Percentiles rank a stretch among this genome's conserved stretches.
phyloP scores from a whole-genome alignment of 2,329 filamentous ascomycete species.

The Epichloe gansuensis region DNA sequence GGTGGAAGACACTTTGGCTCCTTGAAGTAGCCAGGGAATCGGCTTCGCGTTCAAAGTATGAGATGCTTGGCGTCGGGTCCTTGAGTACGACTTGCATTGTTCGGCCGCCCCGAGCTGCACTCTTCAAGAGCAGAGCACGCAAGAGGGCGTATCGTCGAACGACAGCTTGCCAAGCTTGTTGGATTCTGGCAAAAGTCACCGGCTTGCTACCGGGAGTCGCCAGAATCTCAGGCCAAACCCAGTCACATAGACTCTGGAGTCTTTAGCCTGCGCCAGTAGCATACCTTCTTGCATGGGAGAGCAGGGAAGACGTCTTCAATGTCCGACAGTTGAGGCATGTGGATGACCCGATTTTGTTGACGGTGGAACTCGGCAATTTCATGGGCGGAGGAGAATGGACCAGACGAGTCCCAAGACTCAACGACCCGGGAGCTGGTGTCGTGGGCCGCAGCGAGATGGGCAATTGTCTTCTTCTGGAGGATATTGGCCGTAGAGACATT shows the following conservation, averaged over 20 bases:
- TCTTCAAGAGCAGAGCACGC: conserved; percentile 7
- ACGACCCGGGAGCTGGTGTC: too few species aligned
- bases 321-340: neutral
- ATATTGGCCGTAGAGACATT: too few species aligned
- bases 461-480: too few species aligned
- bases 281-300: conserved; percentile 12
- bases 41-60: neutral
- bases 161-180: conserved; percentile 5
- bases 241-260: conserved; percentile 14
- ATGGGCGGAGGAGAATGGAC: too few species aligned
- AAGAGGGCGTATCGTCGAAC: conserved; percentile 9
- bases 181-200: conserved; percentile 3
- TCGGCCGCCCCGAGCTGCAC: conserved; percentile 1
- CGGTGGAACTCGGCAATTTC: too few species aligned
- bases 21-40: neutral
- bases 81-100: conserved; percentile 6
- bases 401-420: too few species aligned
- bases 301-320: conserved; percentile 13
- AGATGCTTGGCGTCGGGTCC: conserved; percentile 3
- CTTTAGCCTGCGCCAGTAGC: conserved; percentile 8
- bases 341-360: too few species aligned
- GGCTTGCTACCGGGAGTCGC: conserved; percentile 1
- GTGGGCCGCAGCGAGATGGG: too few species aligned
- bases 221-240: neutral
- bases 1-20: neutral